Conservation (phyloP, 345 rosid species). For the Gossypium bickii region DNA sequence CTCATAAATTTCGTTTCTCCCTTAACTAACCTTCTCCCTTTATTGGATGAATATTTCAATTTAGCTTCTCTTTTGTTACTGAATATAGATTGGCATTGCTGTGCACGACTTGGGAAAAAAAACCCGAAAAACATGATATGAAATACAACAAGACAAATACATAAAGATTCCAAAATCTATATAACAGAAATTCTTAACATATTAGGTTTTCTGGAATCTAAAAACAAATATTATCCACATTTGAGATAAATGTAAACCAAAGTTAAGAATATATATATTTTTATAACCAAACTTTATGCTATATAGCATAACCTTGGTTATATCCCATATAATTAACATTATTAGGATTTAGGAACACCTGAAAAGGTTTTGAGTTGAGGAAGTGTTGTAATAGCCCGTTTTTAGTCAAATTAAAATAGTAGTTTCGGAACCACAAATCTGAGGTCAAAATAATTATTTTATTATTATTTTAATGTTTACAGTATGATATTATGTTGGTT, state of each 20-base stretch:
- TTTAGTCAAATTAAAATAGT: too few relatives aligned
- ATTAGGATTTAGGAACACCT: not conserved
- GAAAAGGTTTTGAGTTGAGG: not conserved
- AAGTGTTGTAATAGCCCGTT: not conserved
- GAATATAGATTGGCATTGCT: not conserved
- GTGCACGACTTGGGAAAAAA: not conserved
- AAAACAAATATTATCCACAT: not conserved
- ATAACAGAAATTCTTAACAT: not conserved
- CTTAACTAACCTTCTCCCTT: not conserved
- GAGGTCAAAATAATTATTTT: too few relatives aligned
- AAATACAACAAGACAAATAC: not conserved
- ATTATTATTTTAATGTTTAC: too few relatives aligned
- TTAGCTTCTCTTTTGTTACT: constrained; percentile 2
- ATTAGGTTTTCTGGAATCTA: not conserved
- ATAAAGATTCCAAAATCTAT: not conserved
- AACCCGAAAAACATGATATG: not conserved
- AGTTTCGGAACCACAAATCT: too few relatives aligned
- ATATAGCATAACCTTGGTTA: not conserved
- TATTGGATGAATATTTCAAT: not conserved
- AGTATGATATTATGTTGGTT: too few relatives aligned
- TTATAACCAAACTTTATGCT: not conserved
- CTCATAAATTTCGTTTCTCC: not conserved
- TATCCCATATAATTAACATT: not conserved
- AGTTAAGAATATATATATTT: not conserved
- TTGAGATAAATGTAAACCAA: not conserved